These are phyloP conservation scores for Aureobasidium sp. DNA, from an alignment of 2,329 filamentous ascomycete species.

Conservation along the genomic window DNA sequence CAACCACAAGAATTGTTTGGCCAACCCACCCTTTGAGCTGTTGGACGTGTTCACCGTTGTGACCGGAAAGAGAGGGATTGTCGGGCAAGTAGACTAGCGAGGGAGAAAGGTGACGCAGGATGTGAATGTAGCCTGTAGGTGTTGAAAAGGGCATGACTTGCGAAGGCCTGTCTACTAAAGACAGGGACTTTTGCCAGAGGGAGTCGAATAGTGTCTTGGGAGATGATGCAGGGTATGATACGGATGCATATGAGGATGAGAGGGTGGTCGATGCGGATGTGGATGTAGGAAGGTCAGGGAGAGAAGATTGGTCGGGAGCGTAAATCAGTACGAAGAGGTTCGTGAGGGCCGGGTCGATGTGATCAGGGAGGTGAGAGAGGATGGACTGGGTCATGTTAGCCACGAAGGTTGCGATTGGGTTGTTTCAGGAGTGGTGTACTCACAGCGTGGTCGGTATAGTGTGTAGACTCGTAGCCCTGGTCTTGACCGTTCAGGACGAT, in stretches of 20 bases:
- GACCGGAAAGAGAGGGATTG: slow-evolving; percentile 61
- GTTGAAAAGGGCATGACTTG: slow-evolving; percentile 88
- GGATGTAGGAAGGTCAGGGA: slow-evolving; percentile 71
- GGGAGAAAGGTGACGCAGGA: slow-evolving; percentile 77
- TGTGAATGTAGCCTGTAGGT: slow-evolving; percentile 73
- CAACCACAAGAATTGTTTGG: slow-evolving; percentile 56
- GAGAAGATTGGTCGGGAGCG: slow-evolving; percentile 77
- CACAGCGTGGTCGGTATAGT: slow-evolving; percentile 71
- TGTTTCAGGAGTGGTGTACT: slow-evolving; percentile 31
- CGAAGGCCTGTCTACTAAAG: slow-evolving; percentile 73
- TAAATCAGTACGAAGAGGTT: slow-evolving; percentile 88
- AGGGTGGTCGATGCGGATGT: slow-evolving; percentile 57
- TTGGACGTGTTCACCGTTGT: slow-evolving; percentile 64
- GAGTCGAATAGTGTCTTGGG: slow-evolving; percentile 58
- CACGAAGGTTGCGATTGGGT: neutral
- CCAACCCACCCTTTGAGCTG: slow-evolving; percentile 59
- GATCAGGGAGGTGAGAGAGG: slow-evolving; percentile 76
- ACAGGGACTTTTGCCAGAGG: slow-evolving; percentile 70
- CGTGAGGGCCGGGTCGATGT: slow-evolving; percentile 64
- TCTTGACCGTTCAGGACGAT: slow-evolving; percentile 85
- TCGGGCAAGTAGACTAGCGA: slow-evolving; percentile 85
- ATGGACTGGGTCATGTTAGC: slow-evolving; percentile 45
- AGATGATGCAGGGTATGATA: slow-evolving; percentile 44
- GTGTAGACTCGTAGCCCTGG: slow-evolving; percentile 48
- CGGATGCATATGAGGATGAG: neutral